Conservation (phyloP, 208 protist genomes). For the Leishmania martiniquensis region DNA sequence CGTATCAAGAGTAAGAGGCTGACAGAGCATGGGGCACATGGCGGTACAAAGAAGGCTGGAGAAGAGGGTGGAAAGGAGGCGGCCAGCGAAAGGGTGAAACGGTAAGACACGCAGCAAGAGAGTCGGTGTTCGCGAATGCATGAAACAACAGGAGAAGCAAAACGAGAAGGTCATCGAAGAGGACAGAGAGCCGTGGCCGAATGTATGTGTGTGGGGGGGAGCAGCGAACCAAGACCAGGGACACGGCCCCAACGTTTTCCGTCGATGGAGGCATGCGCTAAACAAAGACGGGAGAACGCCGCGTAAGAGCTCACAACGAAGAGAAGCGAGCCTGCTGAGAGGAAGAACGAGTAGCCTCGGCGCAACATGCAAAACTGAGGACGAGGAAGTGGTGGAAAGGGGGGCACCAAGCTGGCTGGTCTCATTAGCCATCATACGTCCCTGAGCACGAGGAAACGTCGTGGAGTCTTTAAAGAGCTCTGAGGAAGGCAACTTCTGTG, state of each 20-base stretch:
- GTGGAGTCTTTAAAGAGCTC: not conserved
- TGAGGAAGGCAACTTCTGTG: not conserved
- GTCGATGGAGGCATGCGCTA: not conserved
- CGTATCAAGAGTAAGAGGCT: not conserved
- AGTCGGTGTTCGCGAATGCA: not conserved
- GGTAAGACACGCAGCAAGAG: slow-evolving; percentile 4
- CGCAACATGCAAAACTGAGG: not conserved
- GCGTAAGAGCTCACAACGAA: not conserved
- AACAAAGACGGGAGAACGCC: too few species aligned
- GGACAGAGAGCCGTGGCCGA: not conserved
- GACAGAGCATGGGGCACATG: not conserved
- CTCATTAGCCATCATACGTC: not conserved
- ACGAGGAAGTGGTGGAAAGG: not conserved
- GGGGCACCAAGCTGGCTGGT: too few species aligned
- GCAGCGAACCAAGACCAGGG: not conserved
- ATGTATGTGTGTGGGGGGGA: not conserved
- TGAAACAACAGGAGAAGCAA: not conserved
- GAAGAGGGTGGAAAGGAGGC: not conserved
- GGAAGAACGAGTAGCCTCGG: not conserved
- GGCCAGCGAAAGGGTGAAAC: not conserved
- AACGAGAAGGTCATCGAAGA: not conserved
- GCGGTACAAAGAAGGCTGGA: not conserved
- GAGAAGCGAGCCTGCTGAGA: not conserved
- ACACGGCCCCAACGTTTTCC: not conserved
- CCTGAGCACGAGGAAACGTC: not conserved